Evolutionary conservation across 805 yeast genomes (phyloP).

Genomic region (Scheffersomyces stipitis): DNA sequence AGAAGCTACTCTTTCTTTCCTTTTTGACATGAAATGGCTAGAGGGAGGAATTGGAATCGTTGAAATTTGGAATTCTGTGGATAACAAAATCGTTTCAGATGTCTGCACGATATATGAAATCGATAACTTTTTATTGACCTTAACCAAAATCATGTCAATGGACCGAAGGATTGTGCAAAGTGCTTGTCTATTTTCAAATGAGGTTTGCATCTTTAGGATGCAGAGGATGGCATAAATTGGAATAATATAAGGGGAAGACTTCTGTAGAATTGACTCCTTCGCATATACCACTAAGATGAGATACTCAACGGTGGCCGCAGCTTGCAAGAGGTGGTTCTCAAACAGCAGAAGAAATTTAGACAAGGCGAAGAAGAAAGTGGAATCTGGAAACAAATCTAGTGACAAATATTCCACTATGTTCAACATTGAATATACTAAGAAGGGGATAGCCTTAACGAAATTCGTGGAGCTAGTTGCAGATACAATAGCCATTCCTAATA

Average conservation of each 20-base stretch:
- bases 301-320: conserved; percentile 15
- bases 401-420: conserved; percentile 21
- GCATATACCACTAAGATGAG: conserved; percentile 8
- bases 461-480: conserved; percentile 16
- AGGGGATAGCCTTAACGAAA: conserved; percentile 23
- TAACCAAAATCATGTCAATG: background rate
- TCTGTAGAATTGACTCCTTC: conserved; percentile 5
- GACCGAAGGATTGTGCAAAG: background rate
- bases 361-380: conserved; percentile 11
- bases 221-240: conserved; percentile 10
- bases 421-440: conserved; percentile 26
- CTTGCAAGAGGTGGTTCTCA: conserved; percentile 14
- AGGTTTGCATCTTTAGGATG: conserved; percentile 12
- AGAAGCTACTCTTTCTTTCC: conserved; percentile 19
- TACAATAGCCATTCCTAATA: conserved; percentile 22
- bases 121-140: too few relatives aligned
- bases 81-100: too few relatives aligned
- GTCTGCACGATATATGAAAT: too few relatives aligned
- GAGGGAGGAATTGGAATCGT: too few relatives aligned
- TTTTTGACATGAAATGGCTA: too few relatives aligned
- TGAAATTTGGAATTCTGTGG: too few relatives aligned
- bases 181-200: background rate
- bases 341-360: conserved; percentile 14
- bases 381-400: conserved; percentile 15
- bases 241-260: conserved; percentile 3